A percentile compares a stretch with the other conserved stretches of the same genome.
Evolutionary conservation across 208 protist species (phyloP).

Genomic region (Leishmania arabica): DNA sequence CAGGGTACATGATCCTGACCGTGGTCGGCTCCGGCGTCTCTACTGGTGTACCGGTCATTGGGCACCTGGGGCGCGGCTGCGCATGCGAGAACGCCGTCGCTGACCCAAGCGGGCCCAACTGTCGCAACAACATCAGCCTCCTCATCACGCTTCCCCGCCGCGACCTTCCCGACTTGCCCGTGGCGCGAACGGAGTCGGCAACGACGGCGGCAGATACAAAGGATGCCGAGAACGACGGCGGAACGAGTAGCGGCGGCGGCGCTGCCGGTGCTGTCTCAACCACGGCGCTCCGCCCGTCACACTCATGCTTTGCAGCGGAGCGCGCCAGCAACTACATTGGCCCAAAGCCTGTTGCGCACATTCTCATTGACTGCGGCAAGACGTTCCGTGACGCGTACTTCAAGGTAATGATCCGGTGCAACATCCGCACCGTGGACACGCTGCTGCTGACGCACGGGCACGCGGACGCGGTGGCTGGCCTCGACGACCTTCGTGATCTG

Average conservation of each 20-base stretch:
- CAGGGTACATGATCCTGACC: slow-evolving; percentile 42
- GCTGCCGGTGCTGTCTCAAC: neutral
- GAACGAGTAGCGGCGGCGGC: neutral
- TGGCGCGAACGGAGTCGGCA: neutral
- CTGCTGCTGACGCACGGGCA: slow-evolving; percentile 90
- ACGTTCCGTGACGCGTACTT: slow-evolving; percentile 93
- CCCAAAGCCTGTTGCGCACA: slow-evolving; percentile 39
- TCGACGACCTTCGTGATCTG: slow-evolving; percentile 92
- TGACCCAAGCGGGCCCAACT: slow-evolving; percentile 61
- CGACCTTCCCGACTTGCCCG: slow-evolving; percentile 5
- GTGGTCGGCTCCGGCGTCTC: slow-evolving; percentile 87
- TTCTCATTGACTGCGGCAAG: slow-evolving; percentile 91
- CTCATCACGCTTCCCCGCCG: slow-evolving; percentile 62
- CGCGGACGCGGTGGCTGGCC: slow-evolving; percentile 75
- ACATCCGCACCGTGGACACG: slow-evolving; percentile 68
- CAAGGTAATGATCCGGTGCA: slow-evolving; percentile 64
- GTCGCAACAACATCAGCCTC: slow-evolving; percentile 82
- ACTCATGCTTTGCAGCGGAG: slow-evolving; percentile 30
- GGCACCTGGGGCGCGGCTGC: slow-evolving; percentile 67
- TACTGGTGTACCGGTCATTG: slow-evolving; percentile 84
- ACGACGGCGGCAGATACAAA: neutral
- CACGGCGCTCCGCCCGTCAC: slow-evolving; percentile 5
- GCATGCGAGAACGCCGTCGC: slow-evolving; percentile 74
- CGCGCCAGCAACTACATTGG: slow-evolving; percentile 33
- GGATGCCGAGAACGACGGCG: neutral